Evolutionary conservation across 805 yeast species (phyloP).

Genomic region (Kluyveromyces siamensis): DNA sequence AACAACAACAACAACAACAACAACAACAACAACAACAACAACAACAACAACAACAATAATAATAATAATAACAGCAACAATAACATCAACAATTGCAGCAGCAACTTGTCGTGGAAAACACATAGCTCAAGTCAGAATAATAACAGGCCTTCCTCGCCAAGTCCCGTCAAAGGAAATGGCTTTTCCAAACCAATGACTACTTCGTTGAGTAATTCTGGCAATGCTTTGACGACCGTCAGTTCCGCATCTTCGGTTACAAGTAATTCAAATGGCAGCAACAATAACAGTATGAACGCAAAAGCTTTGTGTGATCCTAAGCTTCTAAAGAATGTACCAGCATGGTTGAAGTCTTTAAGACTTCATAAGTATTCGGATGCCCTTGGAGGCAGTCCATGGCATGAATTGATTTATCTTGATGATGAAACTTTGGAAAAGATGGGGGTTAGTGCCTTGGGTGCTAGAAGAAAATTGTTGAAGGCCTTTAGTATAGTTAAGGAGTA

Average conservation of each 20-base stretch:
- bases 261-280: conserved; percentile 11
- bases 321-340: conserved; percentile 74
- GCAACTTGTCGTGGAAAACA: neutral
- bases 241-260: conserved; percentile 2
- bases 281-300: conserved; percentile 32
- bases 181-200: neutral
- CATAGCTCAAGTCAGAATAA: conserved; percentile 2
- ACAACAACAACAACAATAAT: conserved; percentile 4
- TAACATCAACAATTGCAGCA: conserved; percentile 8
- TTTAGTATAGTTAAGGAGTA: conserved; percentile 71
- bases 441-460: conserved; percentile 90
- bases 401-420: conserved; percentile 64
- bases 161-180: neutral
- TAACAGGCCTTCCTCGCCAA: conserved; percentile 3
- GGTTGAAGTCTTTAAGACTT: conserved; percentile 82
- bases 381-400: conserved; percentile 68
- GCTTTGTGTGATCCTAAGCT: conserved; percentile 45
- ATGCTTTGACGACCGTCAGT: conserved; percentile 2
- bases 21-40: too few species aligned
- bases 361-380: conserved; percentile 90
- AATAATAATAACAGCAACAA: conserved; percentile 5
- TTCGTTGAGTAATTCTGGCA: conserved; percentile 2
- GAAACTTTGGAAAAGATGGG: conserved; percentile 66
- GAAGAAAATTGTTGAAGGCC: conserved; percentile 87
- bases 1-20: too few species aligned